These are phyloP conservation scores for Claviceps fusiformis DNA, from an alignment of 2,329 filamentous ascomycete genomes.

Conservation along the genomic window DNA sequence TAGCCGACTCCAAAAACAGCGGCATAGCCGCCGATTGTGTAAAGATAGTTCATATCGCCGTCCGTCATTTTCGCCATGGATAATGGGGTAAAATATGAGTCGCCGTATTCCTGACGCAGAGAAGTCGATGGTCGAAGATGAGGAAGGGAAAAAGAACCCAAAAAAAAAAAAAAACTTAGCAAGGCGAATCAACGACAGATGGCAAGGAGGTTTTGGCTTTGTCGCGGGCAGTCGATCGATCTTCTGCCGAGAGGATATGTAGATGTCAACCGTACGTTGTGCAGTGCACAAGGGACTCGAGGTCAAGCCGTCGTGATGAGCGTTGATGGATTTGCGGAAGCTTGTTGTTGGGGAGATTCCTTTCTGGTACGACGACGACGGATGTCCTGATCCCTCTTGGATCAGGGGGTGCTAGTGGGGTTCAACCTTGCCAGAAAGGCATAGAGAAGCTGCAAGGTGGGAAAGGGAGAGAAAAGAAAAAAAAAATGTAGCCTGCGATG, in stretches of 20 bases:
- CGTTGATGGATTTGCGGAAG: background rate
- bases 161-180: too few relatives aligned
- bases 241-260: background rate
- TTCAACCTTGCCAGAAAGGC: background rate
- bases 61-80: conserved; percentile 17
- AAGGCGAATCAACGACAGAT: background rate
- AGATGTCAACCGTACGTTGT: background rate
- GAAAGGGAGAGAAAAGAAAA: background rate
- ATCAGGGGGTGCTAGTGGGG: conserved; percentile 7
- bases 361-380: background rate
- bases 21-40: conserved; percentile 24
- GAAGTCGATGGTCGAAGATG: background rate
- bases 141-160: too few relatives aligned
- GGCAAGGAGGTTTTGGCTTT: background rate
- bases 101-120: background rate
- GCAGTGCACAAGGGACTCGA: background rate
- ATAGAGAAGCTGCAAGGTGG: background rate
- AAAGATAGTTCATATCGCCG: conserved; percentile 19
- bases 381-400: conserved; percentile 1
- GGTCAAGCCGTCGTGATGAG: background rate
- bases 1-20: conserved; percentile 23
- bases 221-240: background rate
- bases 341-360: background rate
- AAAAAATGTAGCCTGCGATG: background rate
- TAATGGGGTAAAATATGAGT: background rate